Evolutionary conservation across 176 grass and related monocot species (phyloP), one percentile per base, ranked within the genome.

Genomic region (Pharus latifolius): DNA sequence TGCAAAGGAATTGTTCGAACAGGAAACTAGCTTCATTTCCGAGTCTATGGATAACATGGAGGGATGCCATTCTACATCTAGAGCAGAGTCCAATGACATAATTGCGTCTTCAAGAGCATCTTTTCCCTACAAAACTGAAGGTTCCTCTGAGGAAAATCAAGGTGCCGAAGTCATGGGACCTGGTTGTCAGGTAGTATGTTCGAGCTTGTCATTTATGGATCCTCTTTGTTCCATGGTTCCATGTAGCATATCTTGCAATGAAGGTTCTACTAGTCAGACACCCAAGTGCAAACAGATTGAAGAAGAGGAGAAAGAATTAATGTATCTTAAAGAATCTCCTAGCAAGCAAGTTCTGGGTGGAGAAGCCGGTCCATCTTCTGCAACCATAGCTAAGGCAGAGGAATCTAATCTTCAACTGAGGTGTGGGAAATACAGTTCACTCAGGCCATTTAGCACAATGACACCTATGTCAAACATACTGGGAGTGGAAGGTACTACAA

Each of bases 21-120:
- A 71, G 28, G 91, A 89, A 80, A 87, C 86, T 77, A 96, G 93
- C 80, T 96, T 77, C 69, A 87, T 96, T 82, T 92, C 93, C 77
- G 93, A 96, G 74, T 96, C 93, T 4, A 86, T 85, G 25, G 60
- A 84, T 53, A 65, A 58, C 60, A 73, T 59, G 13, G 51, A 81
- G 31, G 67, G 59, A 11, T 69, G 70, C 52, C 60, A 41, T 65
- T 62, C 77, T 62, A 22, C 73, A 60, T 73, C 64, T 68, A 68
- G 56, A 77, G 59, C 24, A 47, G 70, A 71, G 56, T 73, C 79
- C 29, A 76, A 62, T 80, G 89, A 92, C 69, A 84, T 85, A 76
- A 77, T 74, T 33, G 70, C 69, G n/a, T 86, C 90, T 80, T 97
- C 89, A 58, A 82, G 68, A 44, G 80, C 53, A 34, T 85, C 89